Evolutionary conservation across 176 grass and related monocot species (phyloP).

Genomic region (Puccinellia tenuiflora): DNA sequence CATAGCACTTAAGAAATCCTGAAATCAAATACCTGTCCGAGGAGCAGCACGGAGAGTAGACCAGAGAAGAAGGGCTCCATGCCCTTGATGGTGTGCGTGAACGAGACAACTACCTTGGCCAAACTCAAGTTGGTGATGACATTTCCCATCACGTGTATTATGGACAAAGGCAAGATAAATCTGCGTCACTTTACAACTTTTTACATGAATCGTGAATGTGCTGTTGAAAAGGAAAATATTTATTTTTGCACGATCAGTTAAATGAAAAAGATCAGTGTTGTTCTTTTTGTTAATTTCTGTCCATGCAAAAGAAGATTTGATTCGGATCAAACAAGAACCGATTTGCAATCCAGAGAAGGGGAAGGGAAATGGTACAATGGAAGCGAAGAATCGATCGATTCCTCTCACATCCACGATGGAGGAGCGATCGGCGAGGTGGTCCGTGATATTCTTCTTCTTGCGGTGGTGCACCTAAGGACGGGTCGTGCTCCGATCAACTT

Average conservation of each 20-base stretch:
- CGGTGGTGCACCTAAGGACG: no score
- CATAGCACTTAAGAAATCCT: neutral
- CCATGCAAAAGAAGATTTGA: neutral
- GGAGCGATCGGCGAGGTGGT: no score
- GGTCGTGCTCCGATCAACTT: no score
- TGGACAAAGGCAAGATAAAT: constrained; percentile 50
- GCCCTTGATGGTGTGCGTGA: constrained; percentile 91
- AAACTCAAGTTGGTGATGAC: constrained; percentile 83
- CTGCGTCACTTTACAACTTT: neutral
- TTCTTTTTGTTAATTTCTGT: neutral
- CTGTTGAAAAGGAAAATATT: neutral
- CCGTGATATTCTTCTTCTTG: no score
- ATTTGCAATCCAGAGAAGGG: neutral
- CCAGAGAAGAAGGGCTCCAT: constrained; percentile 91
- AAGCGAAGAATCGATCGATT: no score
- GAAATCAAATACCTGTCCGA: constrained; percentile 39
- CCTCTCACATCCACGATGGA: no score
- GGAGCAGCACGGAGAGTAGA: constrained; percentile 74
- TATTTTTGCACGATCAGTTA: neutral
- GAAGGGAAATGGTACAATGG: neutral
- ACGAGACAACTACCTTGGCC: constrained; percentile 79
- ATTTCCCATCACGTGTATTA: constrained; percentile 65
- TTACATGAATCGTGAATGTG: neutral
- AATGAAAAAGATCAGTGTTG: neutral
- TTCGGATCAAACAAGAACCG: neutral